Base-by-base conservation (phyloP, 164 flowering plant genomes). In the Warburgia ugandensis region DNA sequence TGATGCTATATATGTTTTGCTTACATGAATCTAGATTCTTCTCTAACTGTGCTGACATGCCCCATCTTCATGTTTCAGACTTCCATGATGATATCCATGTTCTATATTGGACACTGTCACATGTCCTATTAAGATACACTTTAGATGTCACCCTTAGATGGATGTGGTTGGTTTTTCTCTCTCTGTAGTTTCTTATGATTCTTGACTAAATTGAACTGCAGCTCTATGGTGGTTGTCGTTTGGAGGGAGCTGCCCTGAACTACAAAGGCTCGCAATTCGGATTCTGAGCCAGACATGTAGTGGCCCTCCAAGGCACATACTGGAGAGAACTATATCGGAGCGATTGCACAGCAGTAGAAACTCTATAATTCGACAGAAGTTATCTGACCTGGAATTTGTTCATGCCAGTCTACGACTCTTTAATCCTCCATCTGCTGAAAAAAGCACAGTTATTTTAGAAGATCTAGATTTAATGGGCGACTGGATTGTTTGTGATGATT, bases 151-250 rank as follows among this genome's bases (percentile, higher is more conserved):
- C n/a, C n/a, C n/a, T n/a, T n/a, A n/a, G n/a, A n/a, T n/a, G n/a
- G n/a, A n/a, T 0, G 42, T 21, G 1, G 22, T 13, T 38, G 42
- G 5, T 38, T 8, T 9, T 38, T 17, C 17, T 21, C 17, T 1
- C 17, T 38, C n/a, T 21, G 17, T 45, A 20, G 32, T 45, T 27
- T 27, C 31, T 49, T 23, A 27, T 35, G 50, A 30, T 64, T 26
- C 25, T 14, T n/a, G 21, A 6, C 22, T 55, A 22, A 55, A 39
- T 21, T 54, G 37, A 16, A 52, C 13, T 74, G 70, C 77, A 84
- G 88, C 61, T 11, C 16, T 11, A 4, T 84, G 88, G 94, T 84
- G 89, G 94, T 67, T 70, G 5, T 48, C 27, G n/a, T 76, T 68
- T 52, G 86, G 80, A 36, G 71, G 52, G 3, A 60, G 73, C 22